A percentile compares a stretch with the other conserved stretches of the same genome.
Evolutionary conservation across 2,329 filamentous ascomycete genomes (phyloP).

Genomic region (Aureobasidium sp.): DNA sequence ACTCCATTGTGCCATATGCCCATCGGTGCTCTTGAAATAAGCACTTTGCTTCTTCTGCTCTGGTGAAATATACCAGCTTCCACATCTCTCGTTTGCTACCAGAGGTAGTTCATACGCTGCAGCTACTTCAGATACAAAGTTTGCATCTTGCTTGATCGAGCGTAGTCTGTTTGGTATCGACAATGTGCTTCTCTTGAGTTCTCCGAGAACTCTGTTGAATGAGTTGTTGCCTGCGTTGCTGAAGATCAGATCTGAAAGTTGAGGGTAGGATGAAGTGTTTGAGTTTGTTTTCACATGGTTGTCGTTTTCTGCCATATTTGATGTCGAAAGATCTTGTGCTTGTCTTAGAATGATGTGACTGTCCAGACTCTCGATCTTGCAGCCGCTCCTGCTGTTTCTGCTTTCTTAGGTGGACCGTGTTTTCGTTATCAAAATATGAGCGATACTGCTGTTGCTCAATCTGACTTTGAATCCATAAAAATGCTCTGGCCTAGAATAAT

Average conservation of each 20-base stretch:
- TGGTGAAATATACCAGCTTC: conserved; percentile 83
- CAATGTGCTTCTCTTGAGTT: conserved; percentile 68
- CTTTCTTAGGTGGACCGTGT: no score
- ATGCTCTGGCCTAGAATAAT: not conserved
- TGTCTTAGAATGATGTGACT: not conserved
- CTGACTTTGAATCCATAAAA: not conserved
- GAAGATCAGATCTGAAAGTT: conserved; percentile 43
- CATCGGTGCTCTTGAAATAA: conserved; percentile 98
- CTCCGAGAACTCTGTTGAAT: conserved; percentile 61
- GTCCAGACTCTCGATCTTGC: no score
- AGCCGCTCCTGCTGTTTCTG: not conserved
- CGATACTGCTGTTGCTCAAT: not conserved
- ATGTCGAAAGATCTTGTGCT: not conserved
- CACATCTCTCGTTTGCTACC: conserved; percentile 89
- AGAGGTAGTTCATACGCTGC: conserved; percentile 57
- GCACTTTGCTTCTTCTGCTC: conserved; percentile 61
- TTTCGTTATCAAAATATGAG: not conserved
- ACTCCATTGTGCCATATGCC: conserved; percentile 82
- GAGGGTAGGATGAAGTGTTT: not conserved
- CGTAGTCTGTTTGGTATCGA: conserved; percentile 73
- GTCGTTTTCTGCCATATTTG: not conserved
- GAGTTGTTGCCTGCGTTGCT: conserved; percentile 48
- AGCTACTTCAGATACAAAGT: conserved; percentile 61
- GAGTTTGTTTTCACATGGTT: not conserved
- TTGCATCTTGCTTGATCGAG: conserved; percentile 70